Evolutionary conservation across 225 moss, liverwort and hornwort species (phyloP).

Genomic region (Rhytidiadelphus loreus): DNA sequence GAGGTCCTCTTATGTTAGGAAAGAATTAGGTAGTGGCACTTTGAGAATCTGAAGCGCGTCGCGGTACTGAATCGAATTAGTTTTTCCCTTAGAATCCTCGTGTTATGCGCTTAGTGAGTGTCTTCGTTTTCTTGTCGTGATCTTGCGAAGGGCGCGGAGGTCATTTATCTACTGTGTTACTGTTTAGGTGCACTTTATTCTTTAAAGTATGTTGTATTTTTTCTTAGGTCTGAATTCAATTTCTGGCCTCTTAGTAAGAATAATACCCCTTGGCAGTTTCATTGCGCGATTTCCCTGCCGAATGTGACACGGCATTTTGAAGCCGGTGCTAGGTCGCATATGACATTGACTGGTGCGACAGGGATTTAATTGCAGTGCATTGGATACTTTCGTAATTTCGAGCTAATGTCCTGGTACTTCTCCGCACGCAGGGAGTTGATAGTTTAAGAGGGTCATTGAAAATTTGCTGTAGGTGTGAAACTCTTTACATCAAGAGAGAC

Average conservation of each 20-base stretch:
- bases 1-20: neutral
- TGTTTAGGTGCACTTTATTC: neutral
- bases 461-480: neutral
- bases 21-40: neutral
- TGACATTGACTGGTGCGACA: neutral
- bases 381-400: neutral
- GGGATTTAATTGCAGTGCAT: neutral
- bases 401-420: neutral
- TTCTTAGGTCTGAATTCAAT: neutral
- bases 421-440: neutral
- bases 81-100: neutral
- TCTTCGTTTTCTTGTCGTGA: constrained; percentile 7
- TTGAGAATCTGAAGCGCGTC: neutral
- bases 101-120: neutral
- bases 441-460: neutral
- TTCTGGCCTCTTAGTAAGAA: neutral
- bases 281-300: neutral
- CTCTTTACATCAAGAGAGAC: neutral
- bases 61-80: neutral
- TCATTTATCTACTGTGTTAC: neutral
- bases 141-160: neutral
- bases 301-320: neutral
- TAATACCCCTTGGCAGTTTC: neutral
- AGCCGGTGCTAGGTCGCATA: neutral
- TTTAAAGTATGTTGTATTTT: neutral